A percentile compares a stretch with the other conserved stretches of the same genome.
Evolutionary conservation across 2,329 filamentous ascomycete species (phyloP).

Genomic region (Penicillium thymicola): DNA sequence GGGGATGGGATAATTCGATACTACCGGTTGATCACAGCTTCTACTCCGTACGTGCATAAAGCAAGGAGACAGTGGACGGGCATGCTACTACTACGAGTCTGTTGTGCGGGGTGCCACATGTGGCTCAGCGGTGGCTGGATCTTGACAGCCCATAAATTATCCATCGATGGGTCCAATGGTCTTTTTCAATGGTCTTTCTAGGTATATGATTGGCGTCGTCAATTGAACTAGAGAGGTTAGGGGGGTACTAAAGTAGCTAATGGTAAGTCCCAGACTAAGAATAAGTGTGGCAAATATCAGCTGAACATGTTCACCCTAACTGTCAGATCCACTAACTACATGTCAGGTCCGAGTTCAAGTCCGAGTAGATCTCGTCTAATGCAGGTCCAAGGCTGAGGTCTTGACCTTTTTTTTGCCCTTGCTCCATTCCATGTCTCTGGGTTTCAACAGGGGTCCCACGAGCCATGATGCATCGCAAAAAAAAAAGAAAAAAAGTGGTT

Average conservation of each 20-base stretch:
- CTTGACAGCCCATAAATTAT: neutral
- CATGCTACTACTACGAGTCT: conserved; percentile 5
- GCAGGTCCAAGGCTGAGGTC: conserved; percentile 8
- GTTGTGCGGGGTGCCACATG: conserved; percentile 16
- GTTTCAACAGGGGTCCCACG: conserved; percentile 10
- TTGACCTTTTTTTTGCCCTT: neutral
- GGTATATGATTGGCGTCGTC: neutral
- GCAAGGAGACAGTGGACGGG: neutral
- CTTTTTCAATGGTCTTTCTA: too few relatives aligned
- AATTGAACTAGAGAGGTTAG: neutral
- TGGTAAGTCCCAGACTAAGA: neutral
- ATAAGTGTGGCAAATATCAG: conserved; percentile 9
- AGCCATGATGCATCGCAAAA: neutral
- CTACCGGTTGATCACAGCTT: conserved; percentile 4
- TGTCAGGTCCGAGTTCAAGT: neutral
- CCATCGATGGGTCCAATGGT: neutral
- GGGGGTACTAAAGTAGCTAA: neutral
- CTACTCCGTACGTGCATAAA: neutral
- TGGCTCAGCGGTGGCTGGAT: conserved; percentile 22
- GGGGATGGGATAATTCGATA: neutral
- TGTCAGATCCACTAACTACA: conserved; percentile 8
- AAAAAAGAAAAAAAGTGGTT: neutral
- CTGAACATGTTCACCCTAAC: conserved; percentile 6
- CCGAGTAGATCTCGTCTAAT: conserved; percentile 1
- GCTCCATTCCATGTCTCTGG: neutral